Base-by-base conservation (phyloP, 768 basidiomycete genomes). In the Calocybe indica region DNA sequence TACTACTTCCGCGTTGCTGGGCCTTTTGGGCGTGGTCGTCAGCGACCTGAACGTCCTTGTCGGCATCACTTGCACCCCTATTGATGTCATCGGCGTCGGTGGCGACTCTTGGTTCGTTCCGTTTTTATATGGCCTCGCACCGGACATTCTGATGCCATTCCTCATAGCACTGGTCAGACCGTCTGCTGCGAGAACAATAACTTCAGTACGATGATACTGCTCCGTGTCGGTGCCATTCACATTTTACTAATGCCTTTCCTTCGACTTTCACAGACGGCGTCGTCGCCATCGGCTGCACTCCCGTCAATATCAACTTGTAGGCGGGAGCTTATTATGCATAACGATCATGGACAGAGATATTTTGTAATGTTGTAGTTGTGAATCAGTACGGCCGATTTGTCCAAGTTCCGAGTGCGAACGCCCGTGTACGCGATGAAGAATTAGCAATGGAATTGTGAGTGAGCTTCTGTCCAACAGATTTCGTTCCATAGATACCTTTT, bases 111-210 rank as follows among this genome's bases (percentile, higher is more conserved):
- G 64, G 62, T 64, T 14, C 6, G 29, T 15, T 36, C 11, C 9
- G 6, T 29, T 34, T 5, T 13, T 38, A 11, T 47, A 7, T 12
- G 14, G 3, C 22, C 2, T 33, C 11, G 12, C 7, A 12, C 31
- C 6, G n/a, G n/a, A 13, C 3, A 34, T 29, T 29, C 42, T 8
- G 40, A 7, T 7, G 43, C 0, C 40, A 36, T 32, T 47, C 46
- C 9, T 22, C 22, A 22, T 38, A 64, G 63, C 56, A 37, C 55
- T 47, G 52, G 58, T 11, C 55, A 63, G n/a, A 46, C 60, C n/a
- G 61, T 63, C 30, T 67, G 63, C 57, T 65, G 63, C 54, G 54
- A 55, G 12, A 50, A 59, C 49, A 60, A 63, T 52, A 49, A 40
- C 31, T 61, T 58, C 57, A 51, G 62, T 64, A 52, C 54, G 60